Evolutionary conservation across 192 early-diverging fungal genomes (phyloP).

Genomic region (Podila epigama): DNA sequence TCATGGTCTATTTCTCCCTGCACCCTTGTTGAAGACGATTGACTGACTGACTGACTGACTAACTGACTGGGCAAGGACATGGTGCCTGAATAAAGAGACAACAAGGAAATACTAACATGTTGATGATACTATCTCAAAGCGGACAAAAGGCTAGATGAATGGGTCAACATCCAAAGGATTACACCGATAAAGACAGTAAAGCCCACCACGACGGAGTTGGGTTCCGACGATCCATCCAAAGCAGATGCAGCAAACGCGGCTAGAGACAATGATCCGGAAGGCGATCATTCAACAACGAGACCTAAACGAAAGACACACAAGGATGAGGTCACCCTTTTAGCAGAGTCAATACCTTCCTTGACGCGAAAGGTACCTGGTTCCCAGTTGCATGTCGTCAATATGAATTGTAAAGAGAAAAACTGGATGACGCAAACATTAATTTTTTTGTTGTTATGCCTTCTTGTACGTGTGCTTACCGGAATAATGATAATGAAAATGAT

Average conservation of each 20-base stretch:
- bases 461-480: too few relatives aligned
- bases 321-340: slow-evolving; percentile 20
- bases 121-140: neutral
- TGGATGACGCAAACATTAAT: neutral
- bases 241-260: neutral
- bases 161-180: slow-evolving; percentile 30
- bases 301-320: slow-evolving; percentile 27
- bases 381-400: neutral
- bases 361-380: slow-evolving; percentile 9
- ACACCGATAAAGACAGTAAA: slow-evolving; percentile 1
- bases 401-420: neutral
- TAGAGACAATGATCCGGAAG: neutral
- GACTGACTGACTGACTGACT: neutral
- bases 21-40: neutral
- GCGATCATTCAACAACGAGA: neutral
- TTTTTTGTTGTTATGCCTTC: too few relatives aligned
- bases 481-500: too few relatives aligned
- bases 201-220: too few relatives aligned
- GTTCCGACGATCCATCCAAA: too few relatives aligned
- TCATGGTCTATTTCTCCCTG: neutral
- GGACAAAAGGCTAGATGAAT: slow-evolving; percentile 48
- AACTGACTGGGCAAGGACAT: too few relatives aligned
- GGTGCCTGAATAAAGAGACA: neutral
- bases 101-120: neutral
- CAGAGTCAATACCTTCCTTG: slow-evolving; percentile 8